Base-by-base conservation (phyloP, 108 stramenopile genomes). In the Nitzschia palea region DNA sequence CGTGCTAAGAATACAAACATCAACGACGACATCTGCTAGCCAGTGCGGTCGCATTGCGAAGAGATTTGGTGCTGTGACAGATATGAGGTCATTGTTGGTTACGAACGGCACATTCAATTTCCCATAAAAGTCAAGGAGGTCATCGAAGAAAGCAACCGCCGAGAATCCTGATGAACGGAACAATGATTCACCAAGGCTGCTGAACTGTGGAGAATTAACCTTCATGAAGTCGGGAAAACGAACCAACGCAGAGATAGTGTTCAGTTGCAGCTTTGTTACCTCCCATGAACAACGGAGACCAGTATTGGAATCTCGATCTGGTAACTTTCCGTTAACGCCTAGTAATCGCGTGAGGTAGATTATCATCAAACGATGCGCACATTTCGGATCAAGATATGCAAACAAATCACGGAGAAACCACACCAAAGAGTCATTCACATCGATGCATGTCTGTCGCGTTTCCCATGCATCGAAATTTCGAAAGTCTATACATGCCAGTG, bases 381-480 rank as follows among this genome's bases (percentile, higher is more conserved):
- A 55, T 70, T 61, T 67, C 6, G 84, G 75, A 53, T 87, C 86
- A 17, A 95, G 62, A 23, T 89, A 79, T 22, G 90, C 82, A 71
- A 88, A 95, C 68, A 92, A 62, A 59, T 95, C 94, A 4, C 90
- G 76, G 25, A 95, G 45, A 60, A 92, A 92, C 30, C 74, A 54
- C 51, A 91, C 86, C 51, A 92, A 85, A 17, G 89, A 86, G 50
- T 95, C 90, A 63, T 95, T 95, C n/a, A 95, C 94, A 67, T 90
- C 90, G 44, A 87, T 85, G 55, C 88, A 85, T 15, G 77, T 90
- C 55, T 90, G 82, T 37, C 87, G 88, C 35, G 84, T 87, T 58
- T 90, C 86, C 68, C 81, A 86, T 23, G 84, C 79, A 63, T 91
- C 94, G 65, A 95, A 95, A 59, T 95, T 95, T 29, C 90, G 74